These are phyloP conservation scores for Trichoderma reesei DNA, from an alignment of 495 filamentous ascomycete species.

Conservation along the genomic window DNA sequence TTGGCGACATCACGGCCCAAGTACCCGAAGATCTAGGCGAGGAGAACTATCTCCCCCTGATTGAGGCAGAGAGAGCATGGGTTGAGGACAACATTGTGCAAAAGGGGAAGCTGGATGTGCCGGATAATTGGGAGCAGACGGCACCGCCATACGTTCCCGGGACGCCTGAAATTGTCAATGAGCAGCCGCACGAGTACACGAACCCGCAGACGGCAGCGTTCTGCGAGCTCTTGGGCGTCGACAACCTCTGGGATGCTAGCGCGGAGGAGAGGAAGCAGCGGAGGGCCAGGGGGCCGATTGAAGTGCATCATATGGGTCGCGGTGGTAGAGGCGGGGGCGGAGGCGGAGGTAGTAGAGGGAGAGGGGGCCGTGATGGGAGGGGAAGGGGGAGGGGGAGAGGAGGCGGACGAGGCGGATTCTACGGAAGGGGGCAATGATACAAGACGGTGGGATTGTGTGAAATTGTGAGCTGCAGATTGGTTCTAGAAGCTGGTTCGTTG, in stretches of 20 bases:
- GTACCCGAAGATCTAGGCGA: conserved; percentile 51
- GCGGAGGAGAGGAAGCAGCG: conserved; percentile 57
- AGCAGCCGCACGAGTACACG: conserved; percentile 62
- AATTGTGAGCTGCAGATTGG: not conserved
- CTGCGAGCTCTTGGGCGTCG: conserved; percentile 66
- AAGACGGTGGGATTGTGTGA: not conserved
- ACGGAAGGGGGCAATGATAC: conserved; percentile 20
- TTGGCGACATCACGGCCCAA: conserved; percentile 45
- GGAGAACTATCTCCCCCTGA: conserved; percentile 48
- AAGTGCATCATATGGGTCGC: conserved; percentile 23
- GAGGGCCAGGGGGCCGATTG: conserved; percentile 30
- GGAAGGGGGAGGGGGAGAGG: conserved; percentile 26
- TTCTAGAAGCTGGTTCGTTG: no score
- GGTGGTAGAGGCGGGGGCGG: conserved; percentile 20
- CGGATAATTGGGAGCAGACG: conserved; percentile 64
- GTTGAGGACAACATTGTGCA: conserved; percentile 61
- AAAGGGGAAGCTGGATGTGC: conserved; percentile 50
- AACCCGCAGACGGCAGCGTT: conserved; percentile 74
- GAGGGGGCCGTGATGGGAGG: conserved; percentile 23
- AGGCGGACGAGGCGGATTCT: conserved; percentile 19
- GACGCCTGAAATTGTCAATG: conserved; percentile 20
- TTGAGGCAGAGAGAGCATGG: conserved; percentile 61
- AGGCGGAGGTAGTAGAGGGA: conserved; percentile 23
- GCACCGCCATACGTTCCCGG: conserved; percentile 57
- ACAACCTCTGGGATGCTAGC: conserved; percentile 62